phyloP scores from a whole-genome alignment of 2,329 filamentous ascomycete genomes.

The Bipolaris zeicola region DNA sequence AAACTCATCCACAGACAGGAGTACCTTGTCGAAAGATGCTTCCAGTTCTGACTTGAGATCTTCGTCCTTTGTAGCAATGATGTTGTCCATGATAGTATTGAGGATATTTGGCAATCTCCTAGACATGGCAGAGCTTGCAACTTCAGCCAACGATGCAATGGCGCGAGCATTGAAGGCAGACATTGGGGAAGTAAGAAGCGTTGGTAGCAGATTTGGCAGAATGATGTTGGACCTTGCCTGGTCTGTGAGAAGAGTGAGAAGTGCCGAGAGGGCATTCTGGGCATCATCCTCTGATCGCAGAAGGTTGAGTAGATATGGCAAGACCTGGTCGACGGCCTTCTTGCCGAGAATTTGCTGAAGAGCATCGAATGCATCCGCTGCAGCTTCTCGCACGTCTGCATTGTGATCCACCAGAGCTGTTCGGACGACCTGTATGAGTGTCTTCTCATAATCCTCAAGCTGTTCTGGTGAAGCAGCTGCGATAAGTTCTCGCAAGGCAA shows the following conservation, averaged over 20 bases:
- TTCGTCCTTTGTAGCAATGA: constrained; percentile 78
- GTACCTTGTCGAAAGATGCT: constrained; percentile 82
- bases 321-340: constrained; percentile 90
- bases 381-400: constrained; percentile 88
- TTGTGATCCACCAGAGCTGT: constrained; percentile 90
- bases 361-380: constrained; percentile 95
- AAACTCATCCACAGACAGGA: constrained; percentile 91
- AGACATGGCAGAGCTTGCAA: constrained; percentile 89
- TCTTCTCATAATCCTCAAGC: constrained; percentile 93
- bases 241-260: constrained; percentile 93
- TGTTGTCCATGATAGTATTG: constrained; percentile 92
- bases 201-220: constrained; percentile 92
- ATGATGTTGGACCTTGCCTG: constrained; percentile 94
- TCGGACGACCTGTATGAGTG: constrained; percentile 89
- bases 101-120: constrained; percentile 86
- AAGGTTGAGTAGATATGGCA: constrained; percentile 90
- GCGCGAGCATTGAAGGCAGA: constrained; percentile 94
- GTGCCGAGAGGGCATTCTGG: constrained; percentile 87
- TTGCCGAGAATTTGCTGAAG: constrained; percentile 94
- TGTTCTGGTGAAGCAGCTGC: constrained; percentile 85
- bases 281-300: constrained; percentile 84
- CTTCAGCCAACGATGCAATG: constrained; percentile 87
- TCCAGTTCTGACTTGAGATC: constrained; percentile 74
- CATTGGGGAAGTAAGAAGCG: constrained; percentile 86
- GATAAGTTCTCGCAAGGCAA: constrained; percentile 92